phyloP scores from a whole-genome alignment of 1,284 basidiomycete species.

The Filobasidium uniguttulatum region DNA sequence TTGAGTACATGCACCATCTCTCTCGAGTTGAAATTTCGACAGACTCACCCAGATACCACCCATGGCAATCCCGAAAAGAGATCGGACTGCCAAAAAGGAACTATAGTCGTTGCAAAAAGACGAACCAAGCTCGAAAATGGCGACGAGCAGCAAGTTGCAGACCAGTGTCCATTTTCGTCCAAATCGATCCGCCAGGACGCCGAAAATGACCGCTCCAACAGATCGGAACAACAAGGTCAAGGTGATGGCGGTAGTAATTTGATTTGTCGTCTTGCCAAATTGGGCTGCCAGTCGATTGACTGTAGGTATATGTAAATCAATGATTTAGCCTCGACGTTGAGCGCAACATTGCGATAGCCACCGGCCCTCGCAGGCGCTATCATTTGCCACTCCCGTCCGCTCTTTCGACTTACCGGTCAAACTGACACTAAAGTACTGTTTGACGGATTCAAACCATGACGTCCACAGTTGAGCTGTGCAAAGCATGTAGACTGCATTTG shows the following conservation, averaged over 20 bases:
- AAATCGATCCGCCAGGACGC: slow-evolving; percentile 61
- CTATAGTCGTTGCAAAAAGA: slow-evolving; percentile 40
- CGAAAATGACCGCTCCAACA: slow-evolving; percentile 70
- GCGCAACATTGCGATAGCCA: no score
- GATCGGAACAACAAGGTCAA: slow-evolving; percentile 83
- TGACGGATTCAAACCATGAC: neutral
- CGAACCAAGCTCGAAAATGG: slow-evolving; percentile 61
- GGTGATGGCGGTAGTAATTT: slow-evolving; percentile 60
- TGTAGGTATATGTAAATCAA: slow-evolving; percentile 58
- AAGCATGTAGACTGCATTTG: no score
- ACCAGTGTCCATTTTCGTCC: slow-evolving; percentile 89
- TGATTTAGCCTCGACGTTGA: no score
- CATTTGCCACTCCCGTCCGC: no score
- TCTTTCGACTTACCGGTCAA: slow-evolving; percentile 3
- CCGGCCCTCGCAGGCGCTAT: no score
- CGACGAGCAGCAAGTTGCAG: slow-evolving; percentile 55
- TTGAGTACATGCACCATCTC: neutral
- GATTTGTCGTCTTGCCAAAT: slow-evolving; percentile 25
- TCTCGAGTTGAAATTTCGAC: neutral
- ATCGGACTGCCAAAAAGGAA: slow-evolving; percentile 44
- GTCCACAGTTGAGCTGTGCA: neutral
- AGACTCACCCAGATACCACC: slow-evolving; percentile 29
- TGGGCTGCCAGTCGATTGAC: slow-evolving; percentile 44
- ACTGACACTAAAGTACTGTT: slow-evolving; percentile 7
- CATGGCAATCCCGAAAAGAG: slow-evolving; percentile 77